Evolutionary conservation across 2,329 filamentous ascomycete genomes (phyloP).

Genomic region (Cladorrhinum sp.): DNA sequence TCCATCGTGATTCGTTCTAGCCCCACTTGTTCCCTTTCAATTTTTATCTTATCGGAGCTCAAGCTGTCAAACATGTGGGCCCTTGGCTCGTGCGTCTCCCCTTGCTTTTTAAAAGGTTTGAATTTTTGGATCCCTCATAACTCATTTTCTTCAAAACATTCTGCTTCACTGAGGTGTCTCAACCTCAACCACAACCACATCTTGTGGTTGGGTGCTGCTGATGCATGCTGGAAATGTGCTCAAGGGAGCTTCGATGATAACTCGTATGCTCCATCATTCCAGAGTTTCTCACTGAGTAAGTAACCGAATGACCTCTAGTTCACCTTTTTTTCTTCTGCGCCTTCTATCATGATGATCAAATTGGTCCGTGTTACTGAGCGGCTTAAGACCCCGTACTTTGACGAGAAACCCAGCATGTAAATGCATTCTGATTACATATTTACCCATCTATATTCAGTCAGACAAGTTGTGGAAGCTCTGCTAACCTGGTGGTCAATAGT

Average conservation of each 20-base stretch:
- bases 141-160: background rate
- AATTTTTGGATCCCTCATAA: background rate
- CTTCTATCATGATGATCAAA: constrained; percentile 64
- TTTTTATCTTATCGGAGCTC: constrained; percentile 26
- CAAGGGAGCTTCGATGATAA: background rate
- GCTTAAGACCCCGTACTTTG: constrained; percentile 80
- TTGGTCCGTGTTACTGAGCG: constrained; percentile 87
- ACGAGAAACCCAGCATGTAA: constrained; percentile 55
- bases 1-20: constrained; percentile 13
- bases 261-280: background rate
- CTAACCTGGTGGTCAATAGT: constrained; percentile 9
- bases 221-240: background rate
- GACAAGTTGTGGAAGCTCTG: background rate
- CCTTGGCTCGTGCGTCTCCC: constrained; percentile 13
- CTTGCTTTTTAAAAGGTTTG: constrained; percentile 18
- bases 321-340: background rate
- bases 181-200: background rate
- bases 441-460: background rate
- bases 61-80: background rate
- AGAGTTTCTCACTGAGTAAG: constrained; percentile 8
- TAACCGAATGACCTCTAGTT: background rate
- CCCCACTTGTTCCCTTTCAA: constrained; percentile 3
- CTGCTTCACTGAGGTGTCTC: background rate
- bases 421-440: constrained; percentile 63
- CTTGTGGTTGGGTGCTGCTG: background rate